Conservation (phyloP, 78 protist species). For the Kipferlia bialata region DNA sequence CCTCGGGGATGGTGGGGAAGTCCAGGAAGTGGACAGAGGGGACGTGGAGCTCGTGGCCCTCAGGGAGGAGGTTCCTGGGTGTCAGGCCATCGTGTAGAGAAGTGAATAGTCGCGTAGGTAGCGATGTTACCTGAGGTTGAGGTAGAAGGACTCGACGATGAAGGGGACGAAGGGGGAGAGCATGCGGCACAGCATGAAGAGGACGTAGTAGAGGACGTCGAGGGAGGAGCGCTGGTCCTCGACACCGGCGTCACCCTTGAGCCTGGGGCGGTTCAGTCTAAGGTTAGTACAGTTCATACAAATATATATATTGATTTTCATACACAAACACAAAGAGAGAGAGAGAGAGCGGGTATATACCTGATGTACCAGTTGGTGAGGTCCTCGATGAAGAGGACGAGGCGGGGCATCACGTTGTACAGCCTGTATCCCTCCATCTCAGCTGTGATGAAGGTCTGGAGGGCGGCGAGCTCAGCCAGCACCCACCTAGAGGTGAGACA, state of each 20-base stretch:
- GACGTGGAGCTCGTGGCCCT: slow-evolving; percentile 15
- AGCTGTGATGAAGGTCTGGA: slow-evolving; percentile 51
- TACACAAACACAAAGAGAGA: too few species aligned
- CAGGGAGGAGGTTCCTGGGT: slow-evolving; percentile 44
- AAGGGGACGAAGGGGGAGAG: slow-evolving; percentile 99
- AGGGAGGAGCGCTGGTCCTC: slow-evolving; percentile 48
- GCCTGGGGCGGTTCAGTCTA: slow-evolving; percentile 25
- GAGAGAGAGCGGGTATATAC: too few species aligned
- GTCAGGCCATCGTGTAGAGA: too few species aligned
- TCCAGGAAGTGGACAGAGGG: slow-evolving; percentile 45
- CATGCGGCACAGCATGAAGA: slow-evolving; percentile 47
- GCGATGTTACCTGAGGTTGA: slow-evolving; percentile 52
- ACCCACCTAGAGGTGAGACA: too few species aligned
- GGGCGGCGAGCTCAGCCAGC: background rate
- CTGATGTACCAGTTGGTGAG: slow-evolving; percentile 74
- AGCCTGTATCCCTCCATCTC: slow-evolving; percentile 91
- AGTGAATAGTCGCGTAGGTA: too few species aligned
- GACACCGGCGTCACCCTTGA: slow-evolving; percentile 42
- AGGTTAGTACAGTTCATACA: background rate
- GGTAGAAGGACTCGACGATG: slow-evolving; percentile 82
- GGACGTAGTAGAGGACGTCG: slow-evolving; percentile 57
- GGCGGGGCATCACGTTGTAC: slow-evolving; percentile 89
- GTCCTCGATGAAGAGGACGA: slow-evolving; percentile 62
- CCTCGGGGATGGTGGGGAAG: slow-evolving; percentile 52
- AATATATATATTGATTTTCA: too few species aligned